Percentiles rank a stretch among this genome's conserved stretches.
phyloP scores from a whole-genome alignment of 83 land plant genomes.

The Picea mariana region DNA sequence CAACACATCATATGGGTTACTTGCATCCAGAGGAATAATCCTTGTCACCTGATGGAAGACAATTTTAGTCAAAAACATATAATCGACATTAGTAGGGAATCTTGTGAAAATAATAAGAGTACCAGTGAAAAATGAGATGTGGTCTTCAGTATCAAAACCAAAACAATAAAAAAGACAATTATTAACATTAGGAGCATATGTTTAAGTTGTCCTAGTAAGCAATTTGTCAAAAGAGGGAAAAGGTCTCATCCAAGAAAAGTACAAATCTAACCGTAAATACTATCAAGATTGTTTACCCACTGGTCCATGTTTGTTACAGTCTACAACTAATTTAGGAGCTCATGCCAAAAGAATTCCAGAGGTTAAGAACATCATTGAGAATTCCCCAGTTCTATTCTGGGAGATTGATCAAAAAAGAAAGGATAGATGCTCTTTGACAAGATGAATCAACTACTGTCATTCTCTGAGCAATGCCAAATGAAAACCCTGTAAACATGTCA shows the following conservation, averaged over 20 bases:
- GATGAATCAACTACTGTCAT: not conserved
- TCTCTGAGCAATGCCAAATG: not conserved
- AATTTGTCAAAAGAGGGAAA: not conserved
- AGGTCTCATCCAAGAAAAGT: not conserved
- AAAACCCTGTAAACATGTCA: not conserved
- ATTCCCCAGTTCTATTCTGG: not conserved
- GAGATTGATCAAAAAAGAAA: not conserved
- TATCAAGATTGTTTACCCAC: not conserved
- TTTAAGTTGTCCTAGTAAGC: not conserved
- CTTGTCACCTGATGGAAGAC: conserved; percentile 65
- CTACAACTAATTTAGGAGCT: not conserved
- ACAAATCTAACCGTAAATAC: not conserved
- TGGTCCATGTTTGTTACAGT: not conserved
- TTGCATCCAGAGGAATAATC: conserved; percentile 66
- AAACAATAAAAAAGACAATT: not conserved
- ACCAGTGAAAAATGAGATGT: not conserved
- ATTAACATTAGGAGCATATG: not conserved
- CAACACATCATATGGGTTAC: conserved; percentile 82
- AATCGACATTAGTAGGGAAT: not conserved
- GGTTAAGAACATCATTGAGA: not conserved
- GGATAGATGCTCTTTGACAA: conserved; percentile 1
- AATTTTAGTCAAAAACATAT: not conserved
- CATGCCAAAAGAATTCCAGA: not conserved
- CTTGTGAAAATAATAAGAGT: not conserved
- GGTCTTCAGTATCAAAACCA: not conserved